Conservation (phyloP, 768 basidiomycete genomes). For the Antrodiella citrinella region DNA sequence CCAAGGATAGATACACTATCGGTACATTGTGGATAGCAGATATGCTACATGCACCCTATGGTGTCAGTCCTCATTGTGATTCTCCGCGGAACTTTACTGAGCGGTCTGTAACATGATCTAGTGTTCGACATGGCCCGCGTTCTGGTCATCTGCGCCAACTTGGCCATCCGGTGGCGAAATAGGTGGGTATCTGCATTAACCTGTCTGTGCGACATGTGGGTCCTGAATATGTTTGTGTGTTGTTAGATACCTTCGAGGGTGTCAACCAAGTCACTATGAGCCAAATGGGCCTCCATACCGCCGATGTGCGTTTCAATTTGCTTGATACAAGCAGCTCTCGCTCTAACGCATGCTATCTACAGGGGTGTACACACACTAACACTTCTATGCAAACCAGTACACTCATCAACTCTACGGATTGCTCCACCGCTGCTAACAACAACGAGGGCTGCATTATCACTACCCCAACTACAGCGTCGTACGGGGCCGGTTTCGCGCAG, state of each 20-base stretch:
- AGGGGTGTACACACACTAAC: slow-evolving; percentile 45
- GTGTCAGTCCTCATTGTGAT: slow-evolving; percentile 29
- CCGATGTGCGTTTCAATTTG: slow-evolving; percentile 27
- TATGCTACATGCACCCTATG: slow-evolving; percentile 56
- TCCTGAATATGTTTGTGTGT: not conserved
- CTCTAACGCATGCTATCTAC: too few species aligned
- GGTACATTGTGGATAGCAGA: slow-evolving; percentile 62
- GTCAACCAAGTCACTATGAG: slow-evolving; percentile 61
- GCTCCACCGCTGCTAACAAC: slow-evolving; percentile 42
- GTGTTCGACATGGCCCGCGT: slow-evolving; percentile 71
- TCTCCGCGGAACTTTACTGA: slow-evolving; percentile 4
- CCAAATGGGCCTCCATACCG: slow-evolving; percentile 71
- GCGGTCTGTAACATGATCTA: slow-evolving; percentile 16
- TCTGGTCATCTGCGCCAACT: slow-evolving; percentile 43
- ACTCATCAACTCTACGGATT: slow-evolving; percentile 49
- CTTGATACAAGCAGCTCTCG: not conserved
- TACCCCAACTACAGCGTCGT: slow-evolving; percentile 47
- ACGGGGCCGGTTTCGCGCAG: slow-evolving; percentile 56
- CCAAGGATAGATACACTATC: slow-evolving; percentile 44
- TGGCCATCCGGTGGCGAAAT: slow-evolving; percentile 59
- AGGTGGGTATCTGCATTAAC: slow-evolving; percentile 1
- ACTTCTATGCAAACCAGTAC: slow-evolving; percentile 43
- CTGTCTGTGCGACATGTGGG: not conserved
- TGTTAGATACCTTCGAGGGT: slow-evolving; percentile 66
- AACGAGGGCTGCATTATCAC: slow-evolving; percentile 62